Evolutionary conservation across 768 basidiomycete species (phyloP), one percentile per base, ranked within the genome.

Genomic region (Mycena metata): DNA sequence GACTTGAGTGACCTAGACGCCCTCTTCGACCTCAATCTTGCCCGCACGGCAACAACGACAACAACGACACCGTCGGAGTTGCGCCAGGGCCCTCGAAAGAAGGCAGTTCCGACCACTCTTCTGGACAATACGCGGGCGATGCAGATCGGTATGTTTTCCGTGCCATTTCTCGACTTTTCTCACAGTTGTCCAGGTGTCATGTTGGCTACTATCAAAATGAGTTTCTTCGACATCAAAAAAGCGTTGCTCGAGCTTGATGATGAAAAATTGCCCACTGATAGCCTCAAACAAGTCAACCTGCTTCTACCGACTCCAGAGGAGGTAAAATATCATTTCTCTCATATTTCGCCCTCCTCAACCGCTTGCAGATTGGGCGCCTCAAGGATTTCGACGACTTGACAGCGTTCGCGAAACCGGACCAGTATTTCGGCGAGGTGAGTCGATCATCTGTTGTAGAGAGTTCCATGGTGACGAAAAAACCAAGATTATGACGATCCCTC

Each of bases 331-430:
- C 33, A 50, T 39, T 56, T n/a, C 6, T 17, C 24, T n/a, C 26
- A 30, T 50, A 21, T 16, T 13, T 6, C 39, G 4, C 41, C 46
- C 13, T n/a, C 51, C 30, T 56, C n/a, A 42, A 43, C 19, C 26
- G 64, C 19, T 58, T 60, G 19, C 24, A 94, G 92, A 80, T 89
- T 54, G 81, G 85, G 16, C 83, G 90, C 16, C 84, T 97, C 43
- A 88, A 85, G 64, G 87, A 87, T 33, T 94, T 92, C 74, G 89
- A 85, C 5, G 91, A 96, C 66, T 80, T 92, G 12, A 82, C 84
- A 43, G 92, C 91, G 73, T 84, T 97, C 10, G 89, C 94, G 7
- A 91, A 92, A 67, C 90, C 94, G n/a, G 96, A 98, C 75, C 91
- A 90, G 73, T 96, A 93, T 79, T 92, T 96, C 73, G 81, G 81